Base-by-base conservation (phyloP, 2,329 filamentous ascomycete genomes). In the Ceratocystis papillata region DNA sequence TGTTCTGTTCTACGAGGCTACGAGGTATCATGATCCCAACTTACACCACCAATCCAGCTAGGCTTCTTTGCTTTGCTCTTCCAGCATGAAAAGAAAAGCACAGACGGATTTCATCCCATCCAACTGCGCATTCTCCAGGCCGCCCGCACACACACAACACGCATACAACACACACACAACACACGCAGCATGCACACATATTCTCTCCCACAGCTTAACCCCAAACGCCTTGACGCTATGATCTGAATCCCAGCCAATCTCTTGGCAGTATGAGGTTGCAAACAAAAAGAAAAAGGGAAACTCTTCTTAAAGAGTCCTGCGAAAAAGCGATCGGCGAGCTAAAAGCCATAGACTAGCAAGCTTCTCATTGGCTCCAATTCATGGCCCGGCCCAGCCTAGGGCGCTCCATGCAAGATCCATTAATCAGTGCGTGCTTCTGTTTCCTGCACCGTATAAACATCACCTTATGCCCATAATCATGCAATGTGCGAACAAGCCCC, bases 321-420 rank as follows among this genome's bases (percentile, higher is more conserved):
- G 55, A 37, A 59, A 59, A 37, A 33, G 55, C n/a, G 55, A 59
- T 59, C 55, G 30, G 12, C 55, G 33, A 59, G 55, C 28, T 30
- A 59, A 59, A 59, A 37, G 55, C 55, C 55, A 59, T 33, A 15
- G 22, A 8, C 48, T n/a, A 22, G 28, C 55, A 33, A 8, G 12
- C 20, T 10, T 57, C 55, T 33, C 28, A 59, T 59, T 59, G 55
- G 55, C 30, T 59, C 55, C 30, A 8, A 25, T 8, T 30, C 15
- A 17, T 17, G 53, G 53, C 28, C 53, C 30, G 25, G 55, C 55
- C 55, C 28, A n/a, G 55, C 55, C 55, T 33, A 30, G 55, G 48
- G n/a, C 15, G 55, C n/a, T 37, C 25, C 28, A 37, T 59, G 7
- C 17, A 7, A 59, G 12, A 37, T 41, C 37, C 37, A 41, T 41